These are phyloP conservation scores for Talaromyces sp. DNA, from an alignment of 2,329 filamentous ascomycete species.

Conservation along the genomic window DNA sequence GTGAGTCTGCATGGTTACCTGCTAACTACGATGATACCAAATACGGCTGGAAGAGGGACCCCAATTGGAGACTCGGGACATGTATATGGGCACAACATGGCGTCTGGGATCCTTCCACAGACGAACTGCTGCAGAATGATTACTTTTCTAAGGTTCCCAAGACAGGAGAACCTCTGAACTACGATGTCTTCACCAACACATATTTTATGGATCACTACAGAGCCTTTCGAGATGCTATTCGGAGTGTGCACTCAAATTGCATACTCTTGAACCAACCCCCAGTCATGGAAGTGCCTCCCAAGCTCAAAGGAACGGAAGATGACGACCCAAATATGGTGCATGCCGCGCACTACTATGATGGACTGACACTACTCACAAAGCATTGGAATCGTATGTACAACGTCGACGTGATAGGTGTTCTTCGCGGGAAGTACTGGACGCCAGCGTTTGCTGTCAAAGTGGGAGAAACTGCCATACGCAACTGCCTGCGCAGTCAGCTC, in stretches of 20 bases:
- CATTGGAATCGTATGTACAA: conserved; percentile 98
- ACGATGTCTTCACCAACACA: conserved; percentile 81
- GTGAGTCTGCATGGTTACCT: conserved; percentile 79
- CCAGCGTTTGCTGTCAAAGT: conserved; percentile 91
- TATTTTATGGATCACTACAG: conserved; percentile 89
- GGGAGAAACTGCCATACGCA: conserved; percentile 89
- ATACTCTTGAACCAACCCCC: conserved; percentile 91
- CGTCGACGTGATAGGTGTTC: conserved; percentile 86
- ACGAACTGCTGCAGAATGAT: conserved; percentile 74
- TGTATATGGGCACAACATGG: conserved; percentile 97
- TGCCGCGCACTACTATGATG: conserved; percentile 94
- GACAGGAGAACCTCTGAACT: conserved; percentile 71
- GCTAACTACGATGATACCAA: conserved; percentile 76
- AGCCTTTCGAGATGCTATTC: conserved; percentile 69
- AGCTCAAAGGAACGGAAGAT: conserved; percentile 79
- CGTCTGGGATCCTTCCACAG: conserved; percentile 80
- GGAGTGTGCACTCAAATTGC: conserved; percentile 70
- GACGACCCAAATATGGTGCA: conserved; percentile 90
- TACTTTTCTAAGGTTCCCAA: conserved; percentile 80
- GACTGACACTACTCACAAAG: conserved; percentile 93
- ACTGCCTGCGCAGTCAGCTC: conserved; percentile 86
- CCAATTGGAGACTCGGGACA: conserved; percentile 86
- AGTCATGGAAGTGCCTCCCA: conserved; percentile 84
- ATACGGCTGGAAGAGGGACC: conserved; percentile 87
- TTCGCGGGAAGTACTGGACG: conserved; percentile 82